These are phyloP conservation scores for Kurtzmaniella quercitrusa DNA, from an alignment of 1,139 yeast genomes.

Conservation along the genomic window DNA sequence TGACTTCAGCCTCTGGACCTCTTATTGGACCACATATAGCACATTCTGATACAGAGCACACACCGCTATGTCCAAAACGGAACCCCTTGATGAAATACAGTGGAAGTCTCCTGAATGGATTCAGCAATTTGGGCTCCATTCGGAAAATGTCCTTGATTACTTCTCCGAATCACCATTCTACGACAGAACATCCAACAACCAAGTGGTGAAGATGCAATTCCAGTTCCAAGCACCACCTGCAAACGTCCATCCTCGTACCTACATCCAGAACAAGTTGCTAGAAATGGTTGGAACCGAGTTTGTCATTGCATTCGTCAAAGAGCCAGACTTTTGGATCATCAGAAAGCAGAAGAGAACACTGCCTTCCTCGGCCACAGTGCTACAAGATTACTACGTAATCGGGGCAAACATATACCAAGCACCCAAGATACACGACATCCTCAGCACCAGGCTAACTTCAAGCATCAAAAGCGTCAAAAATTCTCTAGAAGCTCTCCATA, in stretches of 20 bases:
- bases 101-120: constrained; percentile 99
- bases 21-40: not conserved
- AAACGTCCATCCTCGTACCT: constrained; percentile 30
- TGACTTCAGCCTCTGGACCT: not conserved
- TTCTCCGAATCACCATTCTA: constrained; percentile 92
- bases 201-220: constrained; percentile 90
- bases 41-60: not conserved
- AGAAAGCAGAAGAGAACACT: constrained; percentile 70
- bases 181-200: constrained; percentile 91
- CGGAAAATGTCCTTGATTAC: constrained; percentile 88
- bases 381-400: constrained; percentile 72
- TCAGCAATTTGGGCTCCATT: constrained; percentile 77
- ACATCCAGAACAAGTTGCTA: constrained; percentile 53
- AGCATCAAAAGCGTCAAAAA: constrained; percentile 34
- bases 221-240: constrained; percentile 68
- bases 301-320: constrained; percentile 66
- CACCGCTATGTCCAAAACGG: constrained; percentile 12
- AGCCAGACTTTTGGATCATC: constrained; percentile 90
- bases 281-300: constrained; percentile 88
- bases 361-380: constrained; percentile 49
- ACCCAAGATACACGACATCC: constrained; percentile 49
- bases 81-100: constrained; percentile 78
- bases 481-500: constrained; percentile 30
- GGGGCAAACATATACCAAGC: constrained; percentile 95
- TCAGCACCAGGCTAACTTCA: constrained; percentile 35